Evolutionary conservation across 2,329 filamentous ascomycete species (phyloP), one percentile per base, ranked within the genome.

Genomic region (Aspergillus quadrilineatus): DNA sequence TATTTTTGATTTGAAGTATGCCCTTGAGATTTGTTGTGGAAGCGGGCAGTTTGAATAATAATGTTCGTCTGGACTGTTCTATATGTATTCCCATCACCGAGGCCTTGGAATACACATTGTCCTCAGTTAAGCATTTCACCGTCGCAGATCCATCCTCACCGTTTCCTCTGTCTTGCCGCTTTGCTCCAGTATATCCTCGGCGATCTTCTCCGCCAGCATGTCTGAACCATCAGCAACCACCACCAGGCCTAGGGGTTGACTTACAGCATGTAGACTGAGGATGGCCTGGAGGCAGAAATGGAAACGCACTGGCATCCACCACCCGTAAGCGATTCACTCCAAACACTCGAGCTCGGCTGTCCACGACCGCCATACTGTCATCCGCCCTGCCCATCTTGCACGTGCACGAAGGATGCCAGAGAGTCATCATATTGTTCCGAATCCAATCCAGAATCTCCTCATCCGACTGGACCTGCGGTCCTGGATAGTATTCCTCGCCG

Each of bases 261-360:
- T 61, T 59, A 69, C 66, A 76, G 26, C 73, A 58, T 8, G 69
- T 68, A 14, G 63, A 57, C 60, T 73, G 72, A 1, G 74, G 74
- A 67, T 78, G 75, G 8, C 75, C 76, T 6, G 76, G 75, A 2
- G 73, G 69, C 15, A 72, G 55, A 15, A 73, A 67, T 3, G 73
- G 73, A 47, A 75, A 73, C 0, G 69, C 60, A 29, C 66, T 70
- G 3, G 69, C 67, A 65, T 74, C 72, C 7, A 74, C 70, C 1
- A 74, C 70, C 2, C 72, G 62, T 57, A 74, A 50, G 6, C 61
- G 58, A 2, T 65, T 14, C 1, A 71, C 65, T 0, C 71, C 70
- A 59, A 61, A 68, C 4, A 74, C 70, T 3, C 62, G 60, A 6
- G 67, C 67, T 29, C 64, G 55, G 1, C 57, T 61, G 52, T 75